A percentile compares a stretch with the other conserved stretches of the same genome.
phyloP scores from a whole-genome alignment of 225 moss, liverwort and hornwort genomes.

The Climacium dendroides region DNA sequence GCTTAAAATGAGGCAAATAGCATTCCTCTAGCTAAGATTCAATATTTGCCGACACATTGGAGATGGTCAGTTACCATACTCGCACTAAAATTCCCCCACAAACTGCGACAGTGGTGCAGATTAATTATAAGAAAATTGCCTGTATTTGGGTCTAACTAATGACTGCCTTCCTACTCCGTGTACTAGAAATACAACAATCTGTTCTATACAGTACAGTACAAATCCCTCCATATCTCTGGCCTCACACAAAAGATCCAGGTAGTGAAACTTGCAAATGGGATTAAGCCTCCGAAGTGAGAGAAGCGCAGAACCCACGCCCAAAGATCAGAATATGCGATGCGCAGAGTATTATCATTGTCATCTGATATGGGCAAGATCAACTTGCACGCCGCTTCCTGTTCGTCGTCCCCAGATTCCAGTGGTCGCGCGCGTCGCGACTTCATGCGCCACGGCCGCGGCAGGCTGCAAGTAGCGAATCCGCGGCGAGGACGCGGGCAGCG shows the following conservation, averaged over 20 bases:
- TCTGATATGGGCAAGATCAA: slow-evolving; percentile 13
- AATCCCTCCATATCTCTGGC: not conserved
- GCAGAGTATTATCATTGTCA: not conserved
- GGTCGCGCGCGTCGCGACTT: slow-evolving; percentile 11
- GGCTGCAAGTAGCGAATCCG: not conserved
- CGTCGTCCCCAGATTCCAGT: slow-evolving; percentile 39
- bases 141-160: not conserved
- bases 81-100: not conserved
- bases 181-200: not conserved
- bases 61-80: not conserved
- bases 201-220: not conserved
- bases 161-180: not conserved
- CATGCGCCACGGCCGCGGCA: slow-evolving; percentile 13
- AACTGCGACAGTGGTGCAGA: not conserved
- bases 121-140: not conserved
- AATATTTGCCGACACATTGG: not conserved
- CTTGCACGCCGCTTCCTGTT: slow-evolving; percentile 38
- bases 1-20: not conserved
- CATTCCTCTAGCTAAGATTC: not conserved
- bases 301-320: not conserved
- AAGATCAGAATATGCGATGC: not conserved
- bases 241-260: not conserved
- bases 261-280: not conserved
- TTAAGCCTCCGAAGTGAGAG: not conserved
- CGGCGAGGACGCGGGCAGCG: not conserved